Conservation (phyloP, 345 rosid species). For the Murraya koenigii region DNA sequence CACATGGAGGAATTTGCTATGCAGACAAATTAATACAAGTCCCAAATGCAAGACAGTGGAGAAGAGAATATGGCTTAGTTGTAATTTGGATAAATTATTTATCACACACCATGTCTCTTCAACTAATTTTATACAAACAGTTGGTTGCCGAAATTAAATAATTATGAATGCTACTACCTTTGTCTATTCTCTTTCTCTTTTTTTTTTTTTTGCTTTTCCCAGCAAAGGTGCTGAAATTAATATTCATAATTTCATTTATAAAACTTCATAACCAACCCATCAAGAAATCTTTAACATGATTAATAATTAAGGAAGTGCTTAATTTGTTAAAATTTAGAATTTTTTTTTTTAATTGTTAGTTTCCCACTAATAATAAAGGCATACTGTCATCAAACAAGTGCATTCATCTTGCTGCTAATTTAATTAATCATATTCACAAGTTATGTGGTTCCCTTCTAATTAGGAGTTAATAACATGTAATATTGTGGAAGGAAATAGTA, state of each 20-base stretch:
- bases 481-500: background rate
- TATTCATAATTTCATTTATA: background rate
- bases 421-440: background rate
- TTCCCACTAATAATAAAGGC: background rate
- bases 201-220: background rate
- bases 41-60: conserved; percentile 16
- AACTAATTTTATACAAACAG: conserved; percentile 28
- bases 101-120: conserved; percentile 19
- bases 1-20: background rate
- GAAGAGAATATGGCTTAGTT: conserved; percentile 26
- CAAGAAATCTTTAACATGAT: conserved; percentile 14
- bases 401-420: background rate
- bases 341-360: background rate
- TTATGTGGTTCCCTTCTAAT: background rate
- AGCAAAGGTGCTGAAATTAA: background rate
- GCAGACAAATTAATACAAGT: background rate
- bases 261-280: background rate
- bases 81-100: conserved; percentile 13
- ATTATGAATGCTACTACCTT: background rate
- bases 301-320: conserved; percentile 1
- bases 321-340: background rate
- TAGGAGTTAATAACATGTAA: background rate
- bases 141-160: conserved; percentile 2
- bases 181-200: background rate
- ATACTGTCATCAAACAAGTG: background rate